These are phyloP conservation scores for Tuber aestivum DNA, from an alignment of 495 filamentous ascomycete genomes.

Conservation along the genomic window DNA sequence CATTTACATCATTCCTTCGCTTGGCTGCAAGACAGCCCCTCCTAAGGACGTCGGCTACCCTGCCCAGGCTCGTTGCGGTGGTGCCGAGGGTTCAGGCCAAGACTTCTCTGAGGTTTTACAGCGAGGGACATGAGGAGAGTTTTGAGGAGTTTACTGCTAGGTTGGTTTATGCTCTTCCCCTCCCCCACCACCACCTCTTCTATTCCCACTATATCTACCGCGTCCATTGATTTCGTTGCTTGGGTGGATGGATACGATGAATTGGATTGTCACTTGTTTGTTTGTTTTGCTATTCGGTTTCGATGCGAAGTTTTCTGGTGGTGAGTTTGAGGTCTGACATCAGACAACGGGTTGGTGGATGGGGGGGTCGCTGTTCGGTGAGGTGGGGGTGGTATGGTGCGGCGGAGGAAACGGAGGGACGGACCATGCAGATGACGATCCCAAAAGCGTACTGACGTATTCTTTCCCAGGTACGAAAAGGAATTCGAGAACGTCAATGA, in stretches of 20 bases:
- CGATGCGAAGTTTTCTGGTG: background rate
- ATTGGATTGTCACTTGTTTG: background rate
- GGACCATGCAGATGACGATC: background rate
- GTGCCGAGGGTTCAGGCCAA: slow-evolving; percentile 19
- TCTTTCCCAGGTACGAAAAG: slow-evolving; percentile 79
- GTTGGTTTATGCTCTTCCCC: slow-evolving; percentile 53
- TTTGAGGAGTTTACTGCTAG: slow-evolving; percentile 98
- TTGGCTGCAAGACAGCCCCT: slow-evolving; percentile 35
- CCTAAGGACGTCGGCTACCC: slow-evolving; percentile 36
- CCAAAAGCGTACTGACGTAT: background rate
- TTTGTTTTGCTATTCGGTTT: background rate
- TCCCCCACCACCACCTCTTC: background rate
- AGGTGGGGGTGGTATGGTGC: background rate
- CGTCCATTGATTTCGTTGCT: background rate
- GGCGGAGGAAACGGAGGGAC: background rate
- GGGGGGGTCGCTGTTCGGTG: background rate
- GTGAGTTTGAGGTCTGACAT: background rate
- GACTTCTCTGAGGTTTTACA: slow-evolving; percentile 39
- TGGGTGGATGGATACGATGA: background rate
- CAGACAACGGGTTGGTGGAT: background rate
- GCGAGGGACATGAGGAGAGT: slow-evolving; percentile 73
- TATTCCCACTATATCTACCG: background rate
- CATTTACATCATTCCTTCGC: slow-evolving; percentile 27
- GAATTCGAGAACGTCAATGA: slow-evolving; percentile 97
- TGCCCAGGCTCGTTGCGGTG: slow-evolving; percentile 27